Conservation (phyloP, 2,329 filamentous ascomycete genomes). For the Talaromyces albobiverticillius region DNA sequence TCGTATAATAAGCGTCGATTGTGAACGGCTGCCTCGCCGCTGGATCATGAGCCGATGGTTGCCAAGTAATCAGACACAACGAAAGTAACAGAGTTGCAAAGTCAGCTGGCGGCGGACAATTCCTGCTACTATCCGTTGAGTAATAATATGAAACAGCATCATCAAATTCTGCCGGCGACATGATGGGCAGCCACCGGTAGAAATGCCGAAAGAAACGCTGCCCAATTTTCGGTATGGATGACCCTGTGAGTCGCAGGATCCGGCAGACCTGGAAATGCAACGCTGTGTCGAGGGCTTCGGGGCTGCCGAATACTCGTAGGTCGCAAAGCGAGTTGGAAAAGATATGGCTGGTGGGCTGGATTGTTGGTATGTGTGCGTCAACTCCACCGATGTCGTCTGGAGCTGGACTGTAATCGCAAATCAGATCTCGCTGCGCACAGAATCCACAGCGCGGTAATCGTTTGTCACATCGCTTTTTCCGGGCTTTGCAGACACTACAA, state of each 20-base stretch:
- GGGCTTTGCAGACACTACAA: neutral
- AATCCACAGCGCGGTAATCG: neutral
- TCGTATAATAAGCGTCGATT: neutral
- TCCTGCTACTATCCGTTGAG: neutral
- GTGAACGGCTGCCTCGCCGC: neutral
- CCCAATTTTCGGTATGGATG: neutral
- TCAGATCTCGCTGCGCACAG: neutral
- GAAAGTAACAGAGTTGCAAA: neutral
- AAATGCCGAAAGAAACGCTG: neutral
- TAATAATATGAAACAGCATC: neutral
- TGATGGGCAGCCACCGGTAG: conserved; percentile 2
- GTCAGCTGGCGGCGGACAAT: neutral
- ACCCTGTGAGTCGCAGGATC: neutral
- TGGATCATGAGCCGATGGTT: neutral
- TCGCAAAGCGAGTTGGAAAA: neutral
- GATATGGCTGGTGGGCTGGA: neutral
- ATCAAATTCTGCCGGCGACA: neutral
- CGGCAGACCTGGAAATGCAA: neutral
- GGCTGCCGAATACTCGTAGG: neutral
- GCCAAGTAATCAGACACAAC: conserved; percentile 1
- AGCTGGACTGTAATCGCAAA: neutral
- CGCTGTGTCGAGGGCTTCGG: neutral
- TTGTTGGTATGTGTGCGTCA: neutral
- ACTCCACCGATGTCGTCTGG: neutral
- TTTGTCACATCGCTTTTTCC: conserved; percentile 8